Conservation (phyloP, 164 flowering plant species). For the Taxillus chinensis region DNA sequence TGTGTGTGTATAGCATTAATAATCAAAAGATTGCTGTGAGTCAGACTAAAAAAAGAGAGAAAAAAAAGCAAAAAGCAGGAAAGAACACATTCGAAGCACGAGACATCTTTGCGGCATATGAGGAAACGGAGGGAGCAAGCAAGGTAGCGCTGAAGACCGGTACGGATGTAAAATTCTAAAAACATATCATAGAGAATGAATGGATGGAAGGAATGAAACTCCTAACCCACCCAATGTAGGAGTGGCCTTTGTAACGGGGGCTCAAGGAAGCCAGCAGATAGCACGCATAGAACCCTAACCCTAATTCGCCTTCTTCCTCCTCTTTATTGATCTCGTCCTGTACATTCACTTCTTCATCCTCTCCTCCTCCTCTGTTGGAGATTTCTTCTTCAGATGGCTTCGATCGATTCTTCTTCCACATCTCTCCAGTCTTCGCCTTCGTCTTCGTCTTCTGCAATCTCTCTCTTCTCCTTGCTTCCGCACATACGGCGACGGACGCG, state of each 20-base stretch:
- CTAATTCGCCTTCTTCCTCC: constrained; percentile 3
- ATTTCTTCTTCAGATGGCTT: too few species aligned
- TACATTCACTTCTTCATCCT: constrained; percentile 7
- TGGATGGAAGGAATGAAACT: neutral
- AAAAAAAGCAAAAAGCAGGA: neutral
- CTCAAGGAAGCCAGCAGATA: constrained; percentile 63
- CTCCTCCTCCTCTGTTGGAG: constrained; percentile 11
- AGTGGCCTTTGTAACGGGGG: constrained; percentile 75
- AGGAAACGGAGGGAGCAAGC: neutral
- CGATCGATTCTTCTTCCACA: too few species aligned
- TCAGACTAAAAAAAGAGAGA: neutral
- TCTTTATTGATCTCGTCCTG: neutral
- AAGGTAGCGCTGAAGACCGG: too few species aligned
- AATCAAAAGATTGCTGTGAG: neutral
- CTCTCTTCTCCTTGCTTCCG: too few species aligned
- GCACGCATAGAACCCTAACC: constrained; percentile 66
- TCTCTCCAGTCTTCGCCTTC: too few species aligned
- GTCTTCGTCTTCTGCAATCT: too few species aligned
- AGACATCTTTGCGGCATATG: neutral
- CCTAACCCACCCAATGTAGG: constrained; percentile 64
- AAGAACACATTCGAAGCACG: neutral
- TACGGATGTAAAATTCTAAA: too few species aligned
- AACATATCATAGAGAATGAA: too few species aligned
- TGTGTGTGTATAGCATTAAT: too few species aligned
- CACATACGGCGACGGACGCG: too few species aligned